A percentile compares a stretch with the other conserved stretches of the same genome.
Conservation (phyloP, 2,329 filamentous ascomycete species). For the Microdochium nivale region DNA sequence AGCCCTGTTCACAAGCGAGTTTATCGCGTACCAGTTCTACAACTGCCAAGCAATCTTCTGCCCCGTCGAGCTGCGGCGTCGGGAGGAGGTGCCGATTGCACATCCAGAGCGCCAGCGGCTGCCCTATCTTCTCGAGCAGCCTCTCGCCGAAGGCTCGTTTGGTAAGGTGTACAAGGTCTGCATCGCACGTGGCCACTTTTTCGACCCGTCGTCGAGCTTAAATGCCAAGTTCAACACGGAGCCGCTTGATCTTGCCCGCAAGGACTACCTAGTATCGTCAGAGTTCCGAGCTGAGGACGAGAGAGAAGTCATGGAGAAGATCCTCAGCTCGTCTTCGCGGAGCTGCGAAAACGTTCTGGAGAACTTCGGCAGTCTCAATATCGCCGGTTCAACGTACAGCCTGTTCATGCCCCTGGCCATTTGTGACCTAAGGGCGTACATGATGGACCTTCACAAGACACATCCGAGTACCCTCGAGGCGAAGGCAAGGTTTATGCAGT, state of each 20-base stretch:
- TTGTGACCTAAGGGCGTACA: conserved; percentile 27
- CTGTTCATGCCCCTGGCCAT: conserved; percentile 29
- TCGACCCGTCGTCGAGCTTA: neutral
- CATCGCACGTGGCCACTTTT: conserved; percentile 25
- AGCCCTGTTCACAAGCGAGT: conserved; percentile 11
- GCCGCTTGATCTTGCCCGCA: conserved; percentile 21
- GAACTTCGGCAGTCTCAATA: conserved; percentile 24
- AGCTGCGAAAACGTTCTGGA: conserved; percentile 24
- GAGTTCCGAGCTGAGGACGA: conserved; percentile 17
- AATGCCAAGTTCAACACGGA: conserved; percentile 6
- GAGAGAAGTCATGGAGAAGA: conserved; percentile 22
- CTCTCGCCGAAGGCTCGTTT: conserved; percentile 20
- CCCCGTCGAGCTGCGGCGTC: conserved; percentile 17
- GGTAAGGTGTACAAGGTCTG: conserved; percentile 19
- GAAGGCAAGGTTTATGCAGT: conserved; percentile 17
- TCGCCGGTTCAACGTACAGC: conserved; percentile 21
- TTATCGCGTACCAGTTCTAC: conserved; percentile 18
- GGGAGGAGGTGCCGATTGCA: conserved; percentile 16
- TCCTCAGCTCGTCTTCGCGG: conserved; percentile 19
- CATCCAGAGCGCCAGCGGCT: conserved; percentile 13
- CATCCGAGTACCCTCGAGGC: conserved; percentile 9
- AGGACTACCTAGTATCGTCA: conserved; percentile 23
- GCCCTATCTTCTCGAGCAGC: conserved; percentile 24
- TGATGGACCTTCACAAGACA: conserved; percentile 14
- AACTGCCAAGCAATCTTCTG: conserved; percentile 22